A percentile compares a stretch with the other conserved stretches of the same genome.
phyloP scores from a whole-genome alignment of 768 basidiomycete genomes.

The Cubamyces lactineus region DNA sequence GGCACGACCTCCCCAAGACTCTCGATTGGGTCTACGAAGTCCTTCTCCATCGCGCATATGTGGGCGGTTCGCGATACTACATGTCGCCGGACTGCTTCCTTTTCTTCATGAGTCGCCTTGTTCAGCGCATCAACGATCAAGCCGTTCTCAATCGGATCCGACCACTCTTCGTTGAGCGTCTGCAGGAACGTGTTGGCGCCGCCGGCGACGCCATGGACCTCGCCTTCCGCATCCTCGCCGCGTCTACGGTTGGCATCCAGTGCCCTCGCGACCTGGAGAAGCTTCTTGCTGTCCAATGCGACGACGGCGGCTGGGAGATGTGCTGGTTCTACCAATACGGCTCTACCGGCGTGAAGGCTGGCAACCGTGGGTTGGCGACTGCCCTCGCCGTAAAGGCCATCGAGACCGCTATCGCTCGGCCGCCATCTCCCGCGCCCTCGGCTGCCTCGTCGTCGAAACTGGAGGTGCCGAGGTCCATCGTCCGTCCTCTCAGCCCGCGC shows the following conservation, averaged over 20 bases:
- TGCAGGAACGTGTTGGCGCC: slow-evolving; percentile 53
- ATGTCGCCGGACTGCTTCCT: slow-evolving; percentile 55
- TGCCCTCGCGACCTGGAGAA: slow-evolving; percentile 41
- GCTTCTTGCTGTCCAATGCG: slow-evolving; percentile 51
- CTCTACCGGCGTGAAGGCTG: slow-evolving; percentile 49
- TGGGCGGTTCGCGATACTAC: slow-evolving; percentile 60
- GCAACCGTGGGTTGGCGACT: slow-evolving; percentile 58
- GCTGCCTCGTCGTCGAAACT: slow-evolving; percentile 8
- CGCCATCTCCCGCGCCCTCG: slow-evolving; percentile 15
- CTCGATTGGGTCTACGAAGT: slow-evolving; percentile 54
- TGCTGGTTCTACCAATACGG: slow-evolving; percentile 64
- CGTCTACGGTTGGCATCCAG: slow-evolving; percentile 34
- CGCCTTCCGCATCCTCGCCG: slow-evolving; percentile 56
- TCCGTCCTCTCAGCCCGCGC: slow-evolving; percentile 11
- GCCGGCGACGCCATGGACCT: slow-evolving; percentile 57
- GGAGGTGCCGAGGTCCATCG: background rate
- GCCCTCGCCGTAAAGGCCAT: slow-evolving; percentile 58
- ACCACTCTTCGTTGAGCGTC: slow-evolving; percentile 47
- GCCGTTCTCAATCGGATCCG: slow-evolving; percentile 41
- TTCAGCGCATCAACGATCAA: slow-evolving; percentile 39
- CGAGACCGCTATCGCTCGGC: slow-evolving; percentile 20
- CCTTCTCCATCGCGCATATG: slow-evolving; percentile 54
- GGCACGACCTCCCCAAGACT: slow-evolving; percentile 46
- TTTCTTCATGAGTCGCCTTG: slow-evolving; percentile 52
- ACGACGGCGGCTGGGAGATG: slow-evolving; percentile 58